Percentiles rank a stretch among this genome's conserved stretches.
These are phyloP conservation scores for Phaeosphaeriaceae sp. DNA, from an alignment of 2,329 filamentous ascomycete species.

Conservation along the genomic window DNA sequence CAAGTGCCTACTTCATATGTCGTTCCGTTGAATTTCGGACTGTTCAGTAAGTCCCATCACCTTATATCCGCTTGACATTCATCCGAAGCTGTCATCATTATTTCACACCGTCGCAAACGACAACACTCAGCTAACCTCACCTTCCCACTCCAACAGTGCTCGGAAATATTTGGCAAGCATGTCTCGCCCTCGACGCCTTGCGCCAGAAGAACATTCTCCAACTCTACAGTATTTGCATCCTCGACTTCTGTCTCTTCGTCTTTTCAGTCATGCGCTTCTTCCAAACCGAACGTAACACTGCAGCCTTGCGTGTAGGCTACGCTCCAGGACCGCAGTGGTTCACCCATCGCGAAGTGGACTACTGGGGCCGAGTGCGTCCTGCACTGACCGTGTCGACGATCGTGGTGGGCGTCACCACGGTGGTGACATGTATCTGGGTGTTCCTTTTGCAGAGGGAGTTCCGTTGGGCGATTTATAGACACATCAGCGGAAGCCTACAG, in stretches of 20 bases:
- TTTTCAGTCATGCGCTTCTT: constrained; percentile 26
- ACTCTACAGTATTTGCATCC: constrained; percentile 25
- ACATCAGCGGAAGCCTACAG: constrained; percentile 19
- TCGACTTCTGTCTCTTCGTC: constrained; percentile 24
- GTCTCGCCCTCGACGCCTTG: constrained; percentile 31
- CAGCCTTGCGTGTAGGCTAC: neutral
- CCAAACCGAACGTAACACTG: constrained; percentile 12
- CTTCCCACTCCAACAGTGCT: constrained; percentile 2
- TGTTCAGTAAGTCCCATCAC: constrained; percentile 8
- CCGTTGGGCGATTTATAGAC: constrained; percentile 25
- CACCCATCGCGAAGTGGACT: constrained; percentile 14
- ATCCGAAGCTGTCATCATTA: too few relatives aligned
- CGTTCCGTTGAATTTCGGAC: constrained; percentile 19
- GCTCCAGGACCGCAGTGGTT: constrained; percentile 10
- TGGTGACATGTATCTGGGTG: constrained; percentile 8
- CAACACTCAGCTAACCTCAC: too few relatives aligned
- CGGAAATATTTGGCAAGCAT: constrained; percentile 26
- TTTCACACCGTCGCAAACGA: too few relatives aligned
- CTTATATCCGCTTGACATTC: too few relatives aligned
- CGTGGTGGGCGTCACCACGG: constrained; percentile 8
- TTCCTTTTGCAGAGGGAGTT: constrained; percentile 19
- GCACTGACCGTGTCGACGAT: constrained; percentile 7
- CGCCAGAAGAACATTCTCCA: constrained; percentile 34
- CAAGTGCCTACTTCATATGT: constrained; percentile 25
- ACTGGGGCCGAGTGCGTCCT: constrained; percentile 12